Evolutionary conservation across 2,329 filamentous ascomycete genomes (phyloP).

Genomic region (Ophiostoma novo-ulmi): DNA sequence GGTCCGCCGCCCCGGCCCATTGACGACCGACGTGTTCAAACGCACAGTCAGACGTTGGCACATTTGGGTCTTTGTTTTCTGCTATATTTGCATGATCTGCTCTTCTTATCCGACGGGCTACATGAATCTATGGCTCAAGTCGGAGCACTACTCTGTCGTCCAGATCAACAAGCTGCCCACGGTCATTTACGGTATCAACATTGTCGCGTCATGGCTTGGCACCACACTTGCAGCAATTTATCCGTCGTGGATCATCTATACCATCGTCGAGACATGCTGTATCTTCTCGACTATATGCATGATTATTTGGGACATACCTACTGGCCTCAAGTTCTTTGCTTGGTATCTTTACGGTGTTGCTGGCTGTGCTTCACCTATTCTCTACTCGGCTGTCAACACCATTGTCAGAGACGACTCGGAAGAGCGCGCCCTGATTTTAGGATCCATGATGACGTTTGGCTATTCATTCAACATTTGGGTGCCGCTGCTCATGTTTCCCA

Average conservation of each 20-base stretch:
- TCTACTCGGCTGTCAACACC: slow-evolving; percentile 42
- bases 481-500: slow-evolving; percentile 41
- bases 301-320: slow-evolving; percentile 47
- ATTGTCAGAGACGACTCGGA: slow-evolving; percentile 40
- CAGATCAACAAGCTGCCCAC: slow-evolving; percentile 49
- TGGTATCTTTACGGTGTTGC: slow-evolving; percentile 40
- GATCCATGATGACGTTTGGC: slow-evolving; percentile 44
- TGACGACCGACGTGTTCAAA: slow-evolving; percentile 42
- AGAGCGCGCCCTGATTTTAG: slow-evolving; percentile 39
- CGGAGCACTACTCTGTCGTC: slow-evolving; percentile 43
- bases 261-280: slow-evolving; percentile 38
- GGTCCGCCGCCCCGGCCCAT: slow-evolving; percentile 38
- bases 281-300: slow-evolving; percentile 43
- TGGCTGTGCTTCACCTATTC: slow-evolving; percentile 39
- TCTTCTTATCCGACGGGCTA: slow-evolving; percentile 43
- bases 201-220: slow-evolving; percentile 45
- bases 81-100: slow-evolving; percentile 46
- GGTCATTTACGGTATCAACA: slow-evolving; percentile 44
- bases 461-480: slow-evolving; percentile 45
- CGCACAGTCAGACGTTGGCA: slow-evolving; percentile 46
- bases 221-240: slow-evolving; percentile 49
- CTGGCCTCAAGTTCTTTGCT: slow-evolving; percentile 43
- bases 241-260: slow-evolving; percentile 46
- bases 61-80: slow-evolving; percentile 46
- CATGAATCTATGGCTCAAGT: slow-evolving; percentile 51